These are phyloP conservation scores for Penicillium janthinellum DNA, from an alignment of 2,329 filamentous ascomycete species.

Conservation along the genomic window DNA sequence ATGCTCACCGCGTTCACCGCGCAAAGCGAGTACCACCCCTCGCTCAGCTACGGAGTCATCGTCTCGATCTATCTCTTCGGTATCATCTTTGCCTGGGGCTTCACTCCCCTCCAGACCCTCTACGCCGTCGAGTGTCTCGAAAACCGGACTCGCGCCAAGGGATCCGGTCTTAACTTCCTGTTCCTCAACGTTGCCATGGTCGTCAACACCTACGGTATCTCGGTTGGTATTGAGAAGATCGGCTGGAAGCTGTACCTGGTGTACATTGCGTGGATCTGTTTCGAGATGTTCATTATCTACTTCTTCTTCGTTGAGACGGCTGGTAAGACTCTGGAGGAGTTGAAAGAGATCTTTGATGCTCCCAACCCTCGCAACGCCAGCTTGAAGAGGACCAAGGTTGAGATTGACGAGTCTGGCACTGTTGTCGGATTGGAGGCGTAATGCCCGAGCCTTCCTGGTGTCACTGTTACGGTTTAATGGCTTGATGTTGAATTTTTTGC, in stretches of 20 bases:
- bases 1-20: slow-evolving; percentile 1
- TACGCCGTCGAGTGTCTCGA: slow-evolving; percentile 58
- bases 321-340: slow-evolving; percentile 35
- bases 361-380: slow-evolving; percentile 42
- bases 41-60: background rate
- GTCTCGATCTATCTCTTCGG: slow-evolving; percentile 60
- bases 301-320: slow-evolving; percentile 40
- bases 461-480: background rate
- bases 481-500: background rate
- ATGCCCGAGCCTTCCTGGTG: background rate
- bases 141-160: slow-evolving; percentile 59
- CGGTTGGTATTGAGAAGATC: slow-evolving; percentile 53
- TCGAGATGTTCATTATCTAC: slow-evolving; percentile 34
- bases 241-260: slow-evolving; percentile 58
- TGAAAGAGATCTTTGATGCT: slow-evolving; percentile 41
- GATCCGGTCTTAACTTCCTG: slow-evolving; percentile 55
- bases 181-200: slow-evolving; percentile 42
- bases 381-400: slow-evolving; percentile 4
- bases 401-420: slow-evolving; percentile 1
- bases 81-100: slow-evolving; percentile 49
- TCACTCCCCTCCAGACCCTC: slow-evolving; percentile 50
- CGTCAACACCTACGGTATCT: slow-evolving; percentile 52
- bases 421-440: slow-evolving; percentile 2
- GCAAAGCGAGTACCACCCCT: background rate
- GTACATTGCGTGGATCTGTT: slow-evolving; percentile 41